Evolutionary conservation across 495 filamentous ascomycete species (phyloP).

Genomic region (Evernia prunastri): DNA sequence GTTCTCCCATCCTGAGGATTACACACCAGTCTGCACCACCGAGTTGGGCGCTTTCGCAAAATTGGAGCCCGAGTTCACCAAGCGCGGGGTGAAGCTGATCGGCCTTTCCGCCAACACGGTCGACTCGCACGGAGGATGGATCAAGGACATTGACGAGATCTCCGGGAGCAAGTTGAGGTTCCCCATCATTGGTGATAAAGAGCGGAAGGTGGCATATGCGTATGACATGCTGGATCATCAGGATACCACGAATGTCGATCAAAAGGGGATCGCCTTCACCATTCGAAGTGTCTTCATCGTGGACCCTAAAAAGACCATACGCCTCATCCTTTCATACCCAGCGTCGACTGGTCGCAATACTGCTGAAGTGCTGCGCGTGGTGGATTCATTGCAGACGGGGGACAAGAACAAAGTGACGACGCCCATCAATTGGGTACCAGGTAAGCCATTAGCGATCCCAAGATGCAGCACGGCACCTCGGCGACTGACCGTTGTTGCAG

Average conservation of each 20-base stretch:
- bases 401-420: slow-evolving; percentile 94
- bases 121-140: slow-evolving; percentile 58
- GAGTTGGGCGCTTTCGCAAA: slow-evolving; percentile 97
- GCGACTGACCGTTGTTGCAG: slow-evolving; percentile 26
- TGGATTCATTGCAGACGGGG: slow-evolving; percentile 94
- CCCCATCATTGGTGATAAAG: slow-evolving; percentile 97
- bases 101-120: slow-evolving; percentile 82
- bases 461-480: not conserved
- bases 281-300: slow-evolving; percentile 99
- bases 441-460: slow-evolving; percentile 15
- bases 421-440: slow-evolving; percentile 83
- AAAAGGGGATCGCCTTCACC: slow-evolving; percentile 95
- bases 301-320: slow-evolving; percentile 97
- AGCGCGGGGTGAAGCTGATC: slow-evolving; percentile 91
- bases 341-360: slow-evolving; percentile 96
- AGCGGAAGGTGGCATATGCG: slow-evolving; percentile 79
- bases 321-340: slow-evolving; percentile 91
- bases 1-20: slow-evolving; percentile 90
- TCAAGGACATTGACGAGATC: slow-evolving; percentile 91
- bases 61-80: slow-evolving; percentile 92
- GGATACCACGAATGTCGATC: slow-evolving; percentile 79
- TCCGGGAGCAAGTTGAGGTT: slow-evolving; percentile 73
- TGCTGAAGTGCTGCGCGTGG: slow-evolving; percentile 87
- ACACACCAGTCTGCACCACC: slow-evolving; percentile 72
- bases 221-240: slow-evolving; percentile 97